Evolutionary conservation across 176 grass and related monocot species (phyloP).

Genomic region (Elaeis guineensis): DNA sequence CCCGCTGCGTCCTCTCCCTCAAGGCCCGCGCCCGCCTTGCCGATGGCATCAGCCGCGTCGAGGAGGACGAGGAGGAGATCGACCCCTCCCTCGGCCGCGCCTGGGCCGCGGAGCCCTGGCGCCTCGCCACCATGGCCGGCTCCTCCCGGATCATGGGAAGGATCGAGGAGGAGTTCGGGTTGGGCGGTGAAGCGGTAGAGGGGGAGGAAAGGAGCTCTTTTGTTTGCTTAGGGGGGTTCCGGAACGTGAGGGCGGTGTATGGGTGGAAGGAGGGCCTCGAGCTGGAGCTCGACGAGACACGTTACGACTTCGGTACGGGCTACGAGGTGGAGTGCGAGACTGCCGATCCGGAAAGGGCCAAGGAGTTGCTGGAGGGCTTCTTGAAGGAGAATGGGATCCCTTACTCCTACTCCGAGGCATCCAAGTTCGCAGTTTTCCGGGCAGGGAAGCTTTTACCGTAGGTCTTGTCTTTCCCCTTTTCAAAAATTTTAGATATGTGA

Average conservation of each 20-base stretch:
- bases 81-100: slow-evolving; percentile 54
- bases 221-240: slow-evolving; percentile 66
- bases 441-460: slow-evolving; percentile 66
- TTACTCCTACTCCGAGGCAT: slow-evolving; percentile 47
- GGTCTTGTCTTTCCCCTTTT: not conserved
- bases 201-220: slow-evolving; percentile 19
- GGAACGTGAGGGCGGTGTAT: slow-evolving; percentile 71
- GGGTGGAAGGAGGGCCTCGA: slow-evolving; percentile 43
- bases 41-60: slow-evolving; percentile 71
- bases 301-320: slow-evolving; percentile 55
- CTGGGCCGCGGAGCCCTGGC: slow-evolving; percentile 46
- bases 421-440: slow-evolving; percentile 71
- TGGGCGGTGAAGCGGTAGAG: slow-evolving; percentile 16
- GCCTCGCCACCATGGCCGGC: slow-evolving; percentile 32
- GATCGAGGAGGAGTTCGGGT: slow-evolving; percentile 49
- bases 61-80: slow-evolving; percentile 75
- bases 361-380: slow-evolving; percentile 45
- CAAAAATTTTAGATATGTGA: too few relatives aligned
- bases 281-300: slow-evolving; percentile 75
- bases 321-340: slow-evolving; percentile 90
- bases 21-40: slow-evolving; percentile 56
- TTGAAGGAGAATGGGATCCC: slow-evolving; percentile 55
- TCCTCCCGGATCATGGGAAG: slow-evolving; percentile 55
- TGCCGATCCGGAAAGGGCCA: slow-evolving; percentile 44
- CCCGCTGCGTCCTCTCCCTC: slow-evolving; percentile 65